These are phyloP conservation scores for Hura crepitans DNA, from an alignment of 441 rosid genomes.

Conservation along the genomic window DNA sequence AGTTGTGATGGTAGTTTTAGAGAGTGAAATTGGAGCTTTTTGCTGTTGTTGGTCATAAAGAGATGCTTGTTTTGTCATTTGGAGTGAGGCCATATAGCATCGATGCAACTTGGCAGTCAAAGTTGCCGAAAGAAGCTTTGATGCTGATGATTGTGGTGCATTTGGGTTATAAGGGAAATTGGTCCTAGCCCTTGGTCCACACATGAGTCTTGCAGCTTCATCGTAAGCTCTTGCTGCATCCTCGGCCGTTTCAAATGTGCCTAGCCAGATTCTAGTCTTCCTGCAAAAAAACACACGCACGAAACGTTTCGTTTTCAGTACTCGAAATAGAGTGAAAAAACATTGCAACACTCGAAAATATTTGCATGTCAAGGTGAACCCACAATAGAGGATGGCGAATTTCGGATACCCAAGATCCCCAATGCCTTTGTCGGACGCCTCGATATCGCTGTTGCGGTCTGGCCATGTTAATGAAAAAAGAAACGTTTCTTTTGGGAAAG, in stretches of 20 bases:
- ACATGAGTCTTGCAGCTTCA: constrained; percentile 95
- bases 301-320: constrained; percentile 20
- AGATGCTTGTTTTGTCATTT: constrained; percentile 53
- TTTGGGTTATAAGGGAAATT: constrained; percentile 85
- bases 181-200: constrained; percentile 86
- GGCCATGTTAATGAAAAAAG: constrained; percentile 43
- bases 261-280: constrained; percentile 95
- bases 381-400: constrained; percentile 95
- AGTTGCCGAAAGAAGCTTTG: constrained; percentile 88
- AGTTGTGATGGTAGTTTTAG: background rate
- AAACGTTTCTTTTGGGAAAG: constrained; percentile 25
- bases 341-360: background rate
- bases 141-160: constrained; percentile 63
- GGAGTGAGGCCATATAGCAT: constrained; percentile 89
- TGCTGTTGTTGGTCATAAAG: constrained; percentile 24
- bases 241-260: constrained; percentile 94
- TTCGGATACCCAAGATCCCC: constrained; percentile 99
- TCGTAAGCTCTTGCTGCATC: constrained; percentile 95
- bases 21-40: constrained; percentile 27
- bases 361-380: constrained; percentile 13
- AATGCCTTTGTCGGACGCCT: constrained; percentile 95
- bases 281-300: constrained; percentile 32
- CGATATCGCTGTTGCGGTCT: constrained; percentile 88
- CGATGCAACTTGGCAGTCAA: constrained; percentile 82
- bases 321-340: background rate